Evolutionary conservation across 805 yeast species (phyloP), one percentile per base, ranked within the genome.

Genomic region (Yarrowia bubula): DNA sequence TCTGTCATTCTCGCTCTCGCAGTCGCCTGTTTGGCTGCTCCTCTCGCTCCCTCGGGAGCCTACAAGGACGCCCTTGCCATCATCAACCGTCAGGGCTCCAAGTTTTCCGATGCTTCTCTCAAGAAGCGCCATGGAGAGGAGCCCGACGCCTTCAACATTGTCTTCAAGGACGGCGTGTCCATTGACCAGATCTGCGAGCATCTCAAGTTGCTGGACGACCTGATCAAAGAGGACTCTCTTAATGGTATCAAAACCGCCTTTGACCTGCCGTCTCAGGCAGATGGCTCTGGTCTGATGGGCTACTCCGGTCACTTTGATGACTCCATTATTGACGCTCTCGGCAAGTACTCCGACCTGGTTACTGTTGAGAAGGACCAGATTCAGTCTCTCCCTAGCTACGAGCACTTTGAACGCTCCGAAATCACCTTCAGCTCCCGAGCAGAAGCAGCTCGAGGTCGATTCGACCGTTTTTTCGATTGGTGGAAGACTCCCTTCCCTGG

Each of bases 201-300:
- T n/a, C 57, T 50, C 57, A 50, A 50, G 42, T 43, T 37, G 57
- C 57, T 50, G 57, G 57, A 50, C 43, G 57, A 43, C 42, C 9
- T 50, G 33, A 50, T 50, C n/a, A 15, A 37, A 32, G 18, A 35
- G 43, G 57, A 37, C 33, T 50, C 57, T 4, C 57, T 50, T 33
- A 50, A 50, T 33, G 57, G 57, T 1, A 50, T 50, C 43, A 50
- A 50, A 43, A 37, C 28, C 14, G 43, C 57, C 43, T 50, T 50
- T 22, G 57, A 50, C 33, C 32, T 50, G 57, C 57, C 57, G 18
- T 50, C 57, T 14, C 57, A 50, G 57, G 18, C 18, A 18, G 57
- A 50, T 33, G 57, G 57, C 17, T 50, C 57, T 8, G 57, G 57
- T 37, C 43, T 50, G 33, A 50, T 50, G 57, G 57, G 57, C 42